Conservation (phyloP, 2,329 filamentous ascomycete genomes). For the Calonectria pteridis region DNA sequence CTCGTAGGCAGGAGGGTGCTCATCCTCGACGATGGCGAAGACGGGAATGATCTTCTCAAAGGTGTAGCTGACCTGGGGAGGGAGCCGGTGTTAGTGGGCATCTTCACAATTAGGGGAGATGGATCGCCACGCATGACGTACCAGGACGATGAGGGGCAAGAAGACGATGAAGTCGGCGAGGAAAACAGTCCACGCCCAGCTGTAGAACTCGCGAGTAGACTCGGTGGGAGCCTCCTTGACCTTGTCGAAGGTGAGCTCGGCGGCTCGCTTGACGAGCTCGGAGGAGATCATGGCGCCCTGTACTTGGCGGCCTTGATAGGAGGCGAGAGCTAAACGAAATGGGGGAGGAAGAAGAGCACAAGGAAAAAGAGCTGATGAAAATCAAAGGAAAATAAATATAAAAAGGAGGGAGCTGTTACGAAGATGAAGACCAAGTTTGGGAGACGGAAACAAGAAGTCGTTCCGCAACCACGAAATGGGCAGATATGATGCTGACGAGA, state of each 20-base stretch:
- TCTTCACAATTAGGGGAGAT: neutral
- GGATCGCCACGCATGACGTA: slow-evolving; percentile 44
- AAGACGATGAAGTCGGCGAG: slow-evolving; percentile 58
- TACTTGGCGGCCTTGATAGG: neutral
- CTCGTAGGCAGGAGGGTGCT: slow-evolving; percentile 67
- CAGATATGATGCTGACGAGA: slow-evolving; percentile 19
- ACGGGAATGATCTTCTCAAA: slow-evolving; percentile 64
- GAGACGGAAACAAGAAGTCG: slow-evolving; percentile 17
- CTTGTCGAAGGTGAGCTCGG: slow-evolving; percentile 31
- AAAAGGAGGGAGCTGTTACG: slow-evolving; percentile 9
- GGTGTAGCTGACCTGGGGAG: slow-evolving; percentile 61
- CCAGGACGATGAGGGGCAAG: slow-evolving; percentile 58
- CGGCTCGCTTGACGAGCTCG: slow-evolving; percentile 50
- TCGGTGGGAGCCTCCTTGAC: slow-evolving; percentile 16
- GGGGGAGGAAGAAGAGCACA: neutral
- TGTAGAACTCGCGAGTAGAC: slow-evolving; percentile 45
- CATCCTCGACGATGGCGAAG: slow-evolving; percentile 70
- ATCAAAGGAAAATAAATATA: neutral
- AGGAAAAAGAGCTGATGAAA: slow-evolving; percentile 3
- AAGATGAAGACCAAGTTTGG: slow-evolving; percentile 22
- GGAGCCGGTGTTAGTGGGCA: neutral
- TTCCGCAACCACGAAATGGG: slow-evolving; percentile 12
- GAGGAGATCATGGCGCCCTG: slow-evolving; percentile 37
- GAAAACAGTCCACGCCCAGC: slow-evolving; percentile 56
- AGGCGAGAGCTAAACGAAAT: neutral